These are phyloP conservation scores for Mycena floridula DNA, from an alignment of 768 basidiomycete species.

Conservation along the genomic window DNA sequence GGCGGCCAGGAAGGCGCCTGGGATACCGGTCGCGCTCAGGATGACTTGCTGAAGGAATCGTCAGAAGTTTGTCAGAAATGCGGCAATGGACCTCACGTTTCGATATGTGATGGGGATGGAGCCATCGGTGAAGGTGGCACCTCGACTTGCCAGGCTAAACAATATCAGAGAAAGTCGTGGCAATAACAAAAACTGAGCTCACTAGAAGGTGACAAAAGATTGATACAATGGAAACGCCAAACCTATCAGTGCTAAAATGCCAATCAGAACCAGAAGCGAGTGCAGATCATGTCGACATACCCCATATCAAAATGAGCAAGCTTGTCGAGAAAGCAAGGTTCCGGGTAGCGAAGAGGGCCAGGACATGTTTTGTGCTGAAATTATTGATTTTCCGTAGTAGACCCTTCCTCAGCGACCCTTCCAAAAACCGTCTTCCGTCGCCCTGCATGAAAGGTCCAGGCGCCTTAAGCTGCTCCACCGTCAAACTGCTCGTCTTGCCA, in stretches of 20 bases:
- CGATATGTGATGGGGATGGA: constrained; percentile 69
- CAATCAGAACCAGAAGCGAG: constrained; percentile 56
- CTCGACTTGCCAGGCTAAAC: constrained; percentile 55
- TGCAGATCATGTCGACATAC: constrained; percentile 16
- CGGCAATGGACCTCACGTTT: constrained; percentile 38
- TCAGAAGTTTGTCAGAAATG: not conserved
- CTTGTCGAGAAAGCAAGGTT: constrained; percentile 63
- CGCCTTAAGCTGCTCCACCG: constrained; percentile 33
- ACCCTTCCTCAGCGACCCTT: constrained; percentile 11
- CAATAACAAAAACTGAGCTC: not conserved
- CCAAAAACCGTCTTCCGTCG: not conserved
- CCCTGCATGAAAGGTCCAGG: not conserved
- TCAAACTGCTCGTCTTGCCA: constrained; percentile 32
- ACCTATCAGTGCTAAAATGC: constrained; percentile 66
- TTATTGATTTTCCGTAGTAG: constrained; percentile 32
- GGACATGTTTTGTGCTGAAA: constrained; percentile 35
- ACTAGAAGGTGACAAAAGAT: not conserved
- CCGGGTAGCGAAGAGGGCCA: constrained; percentile 54
- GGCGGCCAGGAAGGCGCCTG: constrained; percentile 67
- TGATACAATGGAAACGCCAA: constrained; percentile 24
- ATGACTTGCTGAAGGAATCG: constrained; percentile 52
- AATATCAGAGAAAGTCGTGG: no score
- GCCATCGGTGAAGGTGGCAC: constrained; percentile 63
- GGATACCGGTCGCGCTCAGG: constrained; percentile 59
- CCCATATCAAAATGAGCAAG: constrained; percentile 51